A percentile compares a stretch with the other conserved stretches of the same genome.
Evolutionary conservation across 371 early-diverging fungal genomes (phyloP).

Genomic region (Circinella minor): DNA sequence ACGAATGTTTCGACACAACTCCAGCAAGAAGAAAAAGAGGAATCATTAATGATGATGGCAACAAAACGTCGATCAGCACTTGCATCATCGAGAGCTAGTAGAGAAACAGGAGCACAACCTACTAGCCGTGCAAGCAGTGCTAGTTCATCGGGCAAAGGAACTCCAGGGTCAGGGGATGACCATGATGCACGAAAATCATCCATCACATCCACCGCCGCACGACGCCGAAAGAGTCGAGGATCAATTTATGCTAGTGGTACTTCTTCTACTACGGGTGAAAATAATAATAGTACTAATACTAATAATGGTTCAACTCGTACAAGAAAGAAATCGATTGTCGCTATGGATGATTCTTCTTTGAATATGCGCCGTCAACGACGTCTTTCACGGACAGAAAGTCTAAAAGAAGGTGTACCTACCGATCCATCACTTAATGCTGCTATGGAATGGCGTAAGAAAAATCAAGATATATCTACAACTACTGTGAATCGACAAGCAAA

Average conservation of each 20-base stretch:
- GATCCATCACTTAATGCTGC: slow-evolving; percentile 34
- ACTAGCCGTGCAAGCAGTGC: slow-evolving; percentile 19
- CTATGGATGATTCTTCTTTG: slow-evolving; percentile 20
- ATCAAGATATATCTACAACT: slow-evolving; percentile 9
- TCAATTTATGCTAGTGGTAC: background rate
- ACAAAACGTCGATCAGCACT: slow-evolving; percentile 26
- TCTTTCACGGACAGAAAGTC: slow-evolving; percentile 40
- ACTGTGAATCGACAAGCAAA: slow-evolving; percentile 11
- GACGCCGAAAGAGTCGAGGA: slow-evolving; percentile 14
- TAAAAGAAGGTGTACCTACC: slow-evolving; percentile 49
- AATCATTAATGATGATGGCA: slow-evolving; percentile 16
- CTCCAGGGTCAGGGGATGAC: slow-evolving; percentile 20
- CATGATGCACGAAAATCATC: slow-evolving; percentile 16
- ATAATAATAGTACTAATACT: background rate
- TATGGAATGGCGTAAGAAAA: slow-evolving; percentile 30
- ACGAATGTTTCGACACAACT: background rate
- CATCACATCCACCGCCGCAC: background rate
- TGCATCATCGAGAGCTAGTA: slow-evolving; percentile 19
- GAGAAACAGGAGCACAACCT: slow-evolving; percentile 13
- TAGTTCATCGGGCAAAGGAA: slow-evolving; percentile 15
- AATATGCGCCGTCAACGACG: slow-evolving; percentile 20
- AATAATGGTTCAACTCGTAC: slow-evolving; percentile 7
- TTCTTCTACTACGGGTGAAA: background rate
- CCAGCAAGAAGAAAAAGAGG: slow-evolving; percentile 21
- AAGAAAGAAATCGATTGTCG: slow-evolving; percentile 25